Conservation (phyloP, 495 filamentous ascomycete genomes). For the Jackrogersella minutella region DNA sequence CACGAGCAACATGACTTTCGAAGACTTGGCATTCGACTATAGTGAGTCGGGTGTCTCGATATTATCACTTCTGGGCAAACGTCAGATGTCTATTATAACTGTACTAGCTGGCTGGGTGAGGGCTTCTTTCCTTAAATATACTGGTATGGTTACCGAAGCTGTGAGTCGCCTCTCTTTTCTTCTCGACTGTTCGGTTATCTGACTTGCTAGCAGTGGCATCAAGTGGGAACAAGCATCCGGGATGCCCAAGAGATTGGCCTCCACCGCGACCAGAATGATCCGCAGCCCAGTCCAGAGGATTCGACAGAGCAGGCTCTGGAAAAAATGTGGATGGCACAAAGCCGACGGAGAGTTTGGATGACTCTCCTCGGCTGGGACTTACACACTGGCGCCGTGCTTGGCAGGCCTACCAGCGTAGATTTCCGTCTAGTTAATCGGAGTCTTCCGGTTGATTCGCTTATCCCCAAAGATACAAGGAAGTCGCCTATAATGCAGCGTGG, state of each 20-base stretch:
- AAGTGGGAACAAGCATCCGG: constrained; percentile 62
- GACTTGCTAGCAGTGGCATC: constrained; percentile 61
- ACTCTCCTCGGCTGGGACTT: constrained; percentile 66
- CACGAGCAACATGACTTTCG: constrained; percentile 66
- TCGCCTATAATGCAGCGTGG: constrained; percentile 47
- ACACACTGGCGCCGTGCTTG: constrained; percentile 66
- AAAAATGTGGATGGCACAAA: constrained; percentile 62
- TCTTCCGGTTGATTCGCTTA: constrained; percentile 50
- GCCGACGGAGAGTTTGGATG: constrained; percentile 63
- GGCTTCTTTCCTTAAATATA: constrained; percentile 58
- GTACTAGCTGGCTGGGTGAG: constrained; percentile 65
- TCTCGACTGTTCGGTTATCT: constrained; percentile 6
- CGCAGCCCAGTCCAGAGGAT: constrained; percentile 48
- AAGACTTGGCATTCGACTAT: constrained; percentile 65
- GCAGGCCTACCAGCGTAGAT: constrained; percentile 64
- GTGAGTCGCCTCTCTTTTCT: constrained; percentile 37
- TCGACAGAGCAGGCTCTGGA: constrained; percentile 55
- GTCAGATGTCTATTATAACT: constrained; percentile 61
- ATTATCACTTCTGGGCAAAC: constrained; percentile 61
- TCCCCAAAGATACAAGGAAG: constrained; percentile 45
- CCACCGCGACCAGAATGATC: constrained; percentile 58
- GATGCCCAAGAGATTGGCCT: constrained; percentile 71
- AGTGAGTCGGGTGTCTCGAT: constrained; percentile 64
- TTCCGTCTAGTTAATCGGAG: constrained; percentile 50
- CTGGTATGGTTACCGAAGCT: constrained; percentile 59